Evolutionary conservation across 192 early-diverging fungal species (phyloP), one percentile per base, ranked within the genome.

Genomic region (Powellomyces hirtus): DNA sequence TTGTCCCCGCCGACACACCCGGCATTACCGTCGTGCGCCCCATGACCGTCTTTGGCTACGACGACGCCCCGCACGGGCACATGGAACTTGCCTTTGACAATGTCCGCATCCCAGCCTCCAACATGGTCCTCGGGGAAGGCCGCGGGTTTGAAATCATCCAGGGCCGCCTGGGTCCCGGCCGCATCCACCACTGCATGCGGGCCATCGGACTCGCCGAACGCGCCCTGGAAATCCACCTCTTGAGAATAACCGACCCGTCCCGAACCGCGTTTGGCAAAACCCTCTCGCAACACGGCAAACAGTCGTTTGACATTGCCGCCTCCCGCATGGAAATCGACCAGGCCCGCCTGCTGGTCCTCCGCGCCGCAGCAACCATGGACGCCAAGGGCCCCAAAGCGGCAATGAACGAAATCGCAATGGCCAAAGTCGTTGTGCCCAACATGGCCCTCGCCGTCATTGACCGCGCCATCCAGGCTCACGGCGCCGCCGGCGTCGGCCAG

Each of bases 121-220:
- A 94, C 77, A 89, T 99, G 61, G 78, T 99, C 30, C 81, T 96
- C 34, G 95, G 95, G 45, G 92, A 95, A 71, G 97, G 97, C n/a
- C 86, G 97, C 66, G 97, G 97, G 0, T 99, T 99, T 74, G 97
- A 99, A 71, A 85, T 99, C 45, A 91, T 99, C 67, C 97, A 99
- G 82, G 97, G 95, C 18, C 84, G 97, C 4, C 82, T 99, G 34
- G 97, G 97, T 4, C 97, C 97, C 30, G 87, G 91, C n/a, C 91
- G 95, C 55, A 94, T 98, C 77, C 97, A 99, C 84, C 95, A 97
- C 81, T 97, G 94, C 79, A 97, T 98, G 95, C 90, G 95, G 36
- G 80, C 88, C 11, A 91, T 99, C 60, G 97, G 97, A 31, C 85
- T 92, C 79, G 94, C 91, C 37, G 95, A 98, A 75, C 89, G 95